Evolutionary conservation across 495 filamentous ascomycete species (phyloP).

Genomic region (Annulohypoxylon nitens): DNA sequence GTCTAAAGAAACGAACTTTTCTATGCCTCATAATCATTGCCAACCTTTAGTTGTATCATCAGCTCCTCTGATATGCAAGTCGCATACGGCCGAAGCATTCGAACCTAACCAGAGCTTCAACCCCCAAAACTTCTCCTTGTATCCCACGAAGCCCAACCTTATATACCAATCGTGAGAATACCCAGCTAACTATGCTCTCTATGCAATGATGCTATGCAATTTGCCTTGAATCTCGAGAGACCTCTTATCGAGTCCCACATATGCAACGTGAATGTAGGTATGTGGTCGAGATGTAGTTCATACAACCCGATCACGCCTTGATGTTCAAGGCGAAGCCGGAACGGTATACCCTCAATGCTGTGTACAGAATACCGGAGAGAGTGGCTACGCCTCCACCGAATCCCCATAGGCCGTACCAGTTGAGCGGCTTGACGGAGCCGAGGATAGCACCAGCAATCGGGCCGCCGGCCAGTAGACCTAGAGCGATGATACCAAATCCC

Average conservation of each 20-base stretch:
- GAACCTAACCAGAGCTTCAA: background rate
- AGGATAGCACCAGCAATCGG: slow-evolving; percentile 53
- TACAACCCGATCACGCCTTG: slow-evolving; percentile 30
- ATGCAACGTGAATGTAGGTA: background rate
- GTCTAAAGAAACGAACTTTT: slow-evolving; percentile 37
- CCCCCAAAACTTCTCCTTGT: background rate
- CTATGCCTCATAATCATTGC: slow-evolving; percentile 24
- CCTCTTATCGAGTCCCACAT: background rate
- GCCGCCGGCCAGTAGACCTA: slow-evolving; percentile 52
- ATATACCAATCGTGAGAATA: slow-evolving; percentile 8
- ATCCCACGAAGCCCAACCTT: slow-evolving; percentile 14
- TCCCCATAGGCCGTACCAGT: slow-evolving; percentile 54
- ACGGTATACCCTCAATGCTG: slow-evolving; percentile 36
- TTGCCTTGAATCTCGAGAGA: background rate
- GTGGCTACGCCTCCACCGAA: slow-evolving; percentile 54
- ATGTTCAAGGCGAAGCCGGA: slow-evolving; percentile 40
- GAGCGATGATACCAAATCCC: slow-evolving; percentile 63
- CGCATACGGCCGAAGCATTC: background rate
- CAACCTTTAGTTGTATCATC: slow-evolving; percentile 14
- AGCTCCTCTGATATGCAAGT: background rate
- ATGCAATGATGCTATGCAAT: slow-evolving; percentile 8
- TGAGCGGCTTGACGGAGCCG: slow-evolving; percentile 33
- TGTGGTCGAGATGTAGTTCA: background rate
- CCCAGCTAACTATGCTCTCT: background rate
- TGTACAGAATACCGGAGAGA: slow-evolving; percentile 40